These are phyloP conservation scores for Candolleomyces efflorescens DNA, from an alignment of 768 basidiomycete genomes.

Conservation along the genomic window DNA sequence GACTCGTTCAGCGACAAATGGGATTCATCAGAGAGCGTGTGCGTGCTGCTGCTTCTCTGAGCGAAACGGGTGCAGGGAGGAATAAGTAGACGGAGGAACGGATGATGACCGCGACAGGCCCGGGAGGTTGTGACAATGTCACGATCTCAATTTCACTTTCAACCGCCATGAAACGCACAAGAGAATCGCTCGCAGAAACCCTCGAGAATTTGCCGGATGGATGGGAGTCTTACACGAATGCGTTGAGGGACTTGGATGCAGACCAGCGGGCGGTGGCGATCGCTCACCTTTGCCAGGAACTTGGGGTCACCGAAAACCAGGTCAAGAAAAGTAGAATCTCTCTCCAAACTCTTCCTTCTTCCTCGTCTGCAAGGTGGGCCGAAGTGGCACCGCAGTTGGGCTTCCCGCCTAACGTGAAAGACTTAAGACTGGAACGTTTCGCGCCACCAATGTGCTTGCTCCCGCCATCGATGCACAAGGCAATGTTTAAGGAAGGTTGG, in stretches of 20 bases:
- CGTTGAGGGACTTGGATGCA: not conserved
- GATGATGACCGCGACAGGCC: too few relatives aligned
- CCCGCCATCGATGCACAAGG: slow-evolving; percentile 14
- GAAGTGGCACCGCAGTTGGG: not conserved
- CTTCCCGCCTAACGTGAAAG: not conserved
- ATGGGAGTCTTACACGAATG: not conserved
- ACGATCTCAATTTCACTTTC: not conserved
- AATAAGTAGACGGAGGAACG: too few relatives aligned
- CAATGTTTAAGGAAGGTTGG: slow-evolving; percentile 16
- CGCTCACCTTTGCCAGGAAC: not conserved
- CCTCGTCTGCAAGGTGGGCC: not conserved
- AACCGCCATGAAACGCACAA: not conserved
- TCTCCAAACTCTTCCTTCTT: not conserved
- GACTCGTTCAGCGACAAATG: too few relatives aligned
- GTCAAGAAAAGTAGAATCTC: not conserved
- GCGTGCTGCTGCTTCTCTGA: too few relatives aligned
- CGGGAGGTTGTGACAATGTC: not conserved
- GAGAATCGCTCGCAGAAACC: not conserved
- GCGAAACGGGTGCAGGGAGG: too few relatives aligned
- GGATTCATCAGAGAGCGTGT: too few relatives aligned
- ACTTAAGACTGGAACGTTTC: slow-evolving; percentile 6
- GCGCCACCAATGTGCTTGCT: slow-evolving; percentile 14
- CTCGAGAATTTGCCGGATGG: not conserved
- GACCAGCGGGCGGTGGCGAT: not conserved
- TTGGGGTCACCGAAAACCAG: slow-evolving; percentile 1